Percentiles rank a stretch among this genome's conserved stretches.
Conservation (phyloP, 768 basidiomycete genomes). For the Agaricus subrufescens region DNA sequence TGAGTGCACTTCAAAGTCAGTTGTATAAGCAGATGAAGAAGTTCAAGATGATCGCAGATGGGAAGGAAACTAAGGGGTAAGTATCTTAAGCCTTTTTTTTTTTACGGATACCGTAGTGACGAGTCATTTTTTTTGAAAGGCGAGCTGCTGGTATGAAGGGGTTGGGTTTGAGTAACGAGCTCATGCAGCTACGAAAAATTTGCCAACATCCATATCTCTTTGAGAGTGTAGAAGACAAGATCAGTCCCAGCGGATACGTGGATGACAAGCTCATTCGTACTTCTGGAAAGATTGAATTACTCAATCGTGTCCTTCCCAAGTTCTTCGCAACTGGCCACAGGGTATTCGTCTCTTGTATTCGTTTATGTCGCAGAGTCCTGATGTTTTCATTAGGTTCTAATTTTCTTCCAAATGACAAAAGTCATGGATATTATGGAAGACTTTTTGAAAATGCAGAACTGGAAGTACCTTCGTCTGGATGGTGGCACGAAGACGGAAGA, state of each 20-base stretch:
- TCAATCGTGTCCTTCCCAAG: constrained; percentile 90
- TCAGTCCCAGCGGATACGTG: constrained; percentile 77
- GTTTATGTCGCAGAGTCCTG: not conserved
- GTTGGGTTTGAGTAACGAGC: constrained; percentile 84
- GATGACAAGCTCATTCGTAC: constrained; percentile 83
- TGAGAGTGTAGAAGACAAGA: constrained; percentile 90
- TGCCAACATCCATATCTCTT: constrained; percentile 98
- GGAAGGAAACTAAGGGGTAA: constrained; percentile 71
- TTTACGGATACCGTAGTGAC: constrained; percentile 9
- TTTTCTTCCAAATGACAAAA: constrained; percentile 99
- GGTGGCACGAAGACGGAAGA: constrained; percentile 96
- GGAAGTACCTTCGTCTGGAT: constrained; percentile 89
- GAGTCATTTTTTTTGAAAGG: constrained; percentile 26
- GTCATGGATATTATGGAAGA: constrained; percentile 99
- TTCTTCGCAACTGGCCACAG: constrained; percentile 91
- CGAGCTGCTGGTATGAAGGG: constrained; percentile 81
- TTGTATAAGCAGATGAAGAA: constrained; percentile 98
- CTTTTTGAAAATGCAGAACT: constrained; percentile 82
- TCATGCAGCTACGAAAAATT: constrained; percentile 98
- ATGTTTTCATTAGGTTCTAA: constrained; percentile 62
- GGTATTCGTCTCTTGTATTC: constrained; percentile 34
- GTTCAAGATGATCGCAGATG: constrained; percentile 93
- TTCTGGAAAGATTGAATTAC: constrained; percentile 91
- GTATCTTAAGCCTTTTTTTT: constrained; percentile 18
- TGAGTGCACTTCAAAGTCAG: constrained; percentile 89